Conservation (phyloP, 108 stramenopile genomes). For the Skeletonema potamos region DNA sequence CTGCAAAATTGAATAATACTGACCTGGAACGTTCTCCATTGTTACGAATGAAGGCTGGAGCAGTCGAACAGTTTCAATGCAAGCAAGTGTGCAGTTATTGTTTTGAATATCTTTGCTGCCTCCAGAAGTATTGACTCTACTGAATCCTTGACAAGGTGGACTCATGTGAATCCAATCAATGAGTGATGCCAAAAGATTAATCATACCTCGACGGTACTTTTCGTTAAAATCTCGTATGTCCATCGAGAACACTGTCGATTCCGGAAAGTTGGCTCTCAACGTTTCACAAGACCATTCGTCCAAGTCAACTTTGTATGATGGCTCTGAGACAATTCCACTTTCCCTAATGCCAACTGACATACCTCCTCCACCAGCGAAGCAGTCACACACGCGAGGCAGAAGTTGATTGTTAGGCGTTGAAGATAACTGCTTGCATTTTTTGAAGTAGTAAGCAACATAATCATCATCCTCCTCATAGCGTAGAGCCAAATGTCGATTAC, state of each 20-base stretch:
- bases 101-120: conserved; percentile 43
- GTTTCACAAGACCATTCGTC: conserved; percentile 17
- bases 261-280: conserved; percentile 12
- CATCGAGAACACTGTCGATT: conserved; percentile 8
- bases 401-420: not conserved
- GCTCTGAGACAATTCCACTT: not conserved
- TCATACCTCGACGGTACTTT: not conserved
- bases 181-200: not conserved
- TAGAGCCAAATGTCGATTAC: not conserved
- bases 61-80: conserved; percentile 26
- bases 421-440: not conserved
- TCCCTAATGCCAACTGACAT: conserved; percentile 6
- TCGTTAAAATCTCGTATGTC: conserved; percentile 16
- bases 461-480: not conserved
- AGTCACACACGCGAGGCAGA: conserved; percentile 6
- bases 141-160: conserved; percentile 45
- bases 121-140: conserved; percentile 24
- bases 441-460: not conserved
- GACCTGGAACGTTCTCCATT: conserved; percentile 62
- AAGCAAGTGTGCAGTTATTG: conserved; percentile 37
- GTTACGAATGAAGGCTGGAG: conserved; percentile 33
- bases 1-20: not conserved
- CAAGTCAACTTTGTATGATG: conserved; percentile 18
- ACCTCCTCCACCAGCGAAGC: conserved; percentile 29
- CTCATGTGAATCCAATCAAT: conserved; percentile 25